These are phyloP conservation scores for Globisporangium heterothallicum DNA, from an alignment of 352 stramenopile species.

Conservation along the genomic window DNA sequence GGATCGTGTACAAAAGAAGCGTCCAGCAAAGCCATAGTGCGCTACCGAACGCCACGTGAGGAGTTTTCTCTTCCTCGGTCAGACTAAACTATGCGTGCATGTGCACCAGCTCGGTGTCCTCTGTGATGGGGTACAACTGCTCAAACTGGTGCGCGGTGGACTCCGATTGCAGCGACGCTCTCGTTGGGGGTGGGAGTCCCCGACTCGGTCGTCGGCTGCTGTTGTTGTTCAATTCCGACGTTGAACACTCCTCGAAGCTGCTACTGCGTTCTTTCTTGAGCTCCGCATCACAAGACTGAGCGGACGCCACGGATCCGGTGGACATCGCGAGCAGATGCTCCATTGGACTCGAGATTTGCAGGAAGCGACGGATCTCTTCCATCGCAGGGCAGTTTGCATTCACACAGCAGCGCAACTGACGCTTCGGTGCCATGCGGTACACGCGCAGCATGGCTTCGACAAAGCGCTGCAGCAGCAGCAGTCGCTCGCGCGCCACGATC, in stretches of 20 bases:
- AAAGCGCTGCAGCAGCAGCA: slow-evolving; percentile 42
- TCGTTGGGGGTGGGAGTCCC: slow-evolving; percentile 19
- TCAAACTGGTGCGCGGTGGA: slow-evolving; percentile 21
- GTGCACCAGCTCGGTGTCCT: slow-evolving; percentile 34
- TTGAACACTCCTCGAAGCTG: not conserved
- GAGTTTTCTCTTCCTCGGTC: too few species aligned
- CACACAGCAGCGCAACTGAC: slow-evolving; percentile 53
- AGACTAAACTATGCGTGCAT: slow-evolving; percentile 16
- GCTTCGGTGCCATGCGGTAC: slow-evolving; percentile 38
- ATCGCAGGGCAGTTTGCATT: slow-evolving; percentile 45
- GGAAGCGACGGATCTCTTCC: slow-evolving; percentile 37
- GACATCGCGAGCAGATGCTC: slow-evolving; percentile 9
- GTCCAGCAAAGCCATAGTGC: too few species aligned
- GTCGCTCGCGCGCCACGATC: slow-evolving; percentile 25
- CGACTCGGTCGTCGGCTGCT: slow-evolving; percentile 1
- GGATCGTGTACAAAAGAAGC: too few species aligned
- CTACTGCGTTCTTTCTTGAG: not conserved
- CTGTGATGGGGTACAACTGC: slow-evolving; percentile 53
- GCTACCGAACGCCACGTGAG: too few species aligned
- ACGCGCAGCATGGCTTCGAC: slow-evolving; percentile 42
- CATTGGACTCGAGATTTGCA: slow-evolving; percentile 31
- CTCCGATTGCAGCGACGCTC: slow-evolving; percentile 17
- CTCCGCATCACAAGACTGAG: not conserved
- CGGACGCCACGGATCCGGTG: not conserved
- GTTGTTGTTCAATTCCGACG: not conserved